Conservation (phyloP, 306 rosid species). For the Macrotyloma uniflorum region DNA sequence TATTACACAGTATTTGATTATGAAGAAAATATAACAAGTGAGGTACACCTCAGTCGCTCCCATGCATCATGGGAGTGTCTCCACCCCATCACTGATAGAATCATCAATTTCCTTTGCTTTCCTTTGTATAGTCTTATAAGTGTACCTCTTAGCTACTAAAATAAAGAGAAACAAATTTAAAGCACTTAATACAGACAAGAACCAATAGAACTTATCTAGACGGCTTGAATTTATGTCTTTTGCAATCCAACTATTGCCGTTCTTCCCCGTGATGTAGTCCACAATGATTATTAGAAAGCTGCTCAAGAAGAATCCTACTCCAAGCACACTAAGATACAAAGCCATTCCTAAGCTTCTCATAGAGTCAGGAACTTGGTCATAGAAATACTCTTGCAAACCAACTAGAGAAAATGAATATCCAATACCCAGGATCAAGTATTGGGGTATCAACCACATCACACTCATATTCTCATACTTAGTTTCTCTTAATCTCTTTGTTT, state of each 20-base stretch:
- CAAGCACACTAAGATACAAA: conserved; percentile 53
- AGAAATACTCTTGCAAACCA: conserved; percentile 57
- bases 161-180: conserved; percentile 43
- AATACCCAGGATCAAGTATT: conserved; percentile 43
- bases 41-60: neutral
- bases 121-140: conserved; percentile 46
- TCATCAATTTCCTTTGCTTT: conserved; percentile 1
- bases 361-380: conserved; percentile 56
- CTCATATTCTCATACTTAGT: conserved; percentile 15
- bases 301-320: conserved; percentile 48
- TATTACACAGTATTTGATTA: neutral
- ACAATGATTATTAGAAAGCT: conserved; percentile 51
- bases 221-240: conserved; percentile 45
- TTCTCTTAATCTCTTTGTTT: conserved; percentile 45
- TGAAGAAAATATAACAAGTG: neutral
- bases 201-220: conserved; percentile 52
- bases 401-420: conserved; percentile 46
- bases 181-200: conserved; percentile 37
- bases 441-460: conserved; percentile 56
- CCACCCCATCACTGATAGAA: conserved; percentile 24
- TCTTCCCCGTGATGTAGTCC: conserved; percentile 44
- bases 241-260: conserved; percentile 52
- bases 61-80: neutral
- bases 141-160: conserved; percentile 44
- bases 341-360: conserved; percentile 62